Conservation (phyloP, 2,329 filamentous ascomycete species). For the Drechslerella dactyloides region DNA sequence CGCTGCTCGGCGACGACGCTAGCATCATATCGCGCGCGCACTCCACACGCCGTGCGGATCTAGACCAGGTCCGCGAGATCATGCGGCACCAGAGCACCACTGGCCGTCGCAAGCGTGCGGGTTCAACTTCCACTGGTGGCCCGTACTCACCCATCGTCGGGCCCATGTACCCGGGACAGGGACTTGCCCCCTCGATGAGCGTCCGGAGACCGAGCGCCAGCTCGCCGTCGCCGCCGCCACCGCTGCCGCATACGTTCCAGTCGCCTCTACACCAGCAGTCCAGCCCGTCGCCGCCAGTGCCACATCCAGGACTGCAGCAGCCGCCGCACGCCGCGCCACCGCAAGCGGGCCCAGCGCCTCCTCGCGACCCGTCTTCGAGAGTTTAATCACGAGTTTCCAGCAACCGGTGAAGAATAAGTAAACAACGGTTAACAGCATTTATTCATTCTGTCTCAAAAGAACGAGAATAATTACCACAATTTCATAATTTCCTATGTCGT, state of each 20-base stretch:
- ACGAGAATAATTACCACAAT: too few species aligned
- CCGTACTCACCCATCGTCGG: conserved; percentile 31
- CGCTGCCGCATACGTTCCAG: conserved; percentile 11
- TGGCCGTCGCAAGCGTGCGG: conserved; percentile 36
- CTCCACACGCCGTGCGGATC: conserved; percentile 29
- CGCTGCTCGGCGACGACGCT: conserved; percentile 60
- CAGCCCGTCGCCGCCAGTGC: conserved; percentile 7
- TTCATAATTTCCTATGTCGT: too few species aligned
- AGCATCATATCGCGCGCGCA: conserved; percentile 55
- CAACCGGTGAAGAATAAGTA: too few species aligned
- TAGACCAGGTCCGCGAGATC: conserved; percentile 48
- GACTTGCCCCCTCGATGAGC: conserved; percentile 6
- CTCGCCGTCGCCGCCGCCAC: conserved; percentile 17
- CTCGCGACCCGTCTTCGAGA: conserved; percentile 33
- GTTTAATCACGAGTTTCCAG: too few species aligned
- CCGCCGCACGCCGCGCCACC: conserved; percentile 3
- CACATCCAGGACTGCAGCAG: conserved; percentile 18
- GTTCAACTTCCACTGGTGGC: conserved; percentile 25
- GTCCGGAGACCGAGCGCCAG: conserved; percentile 32
- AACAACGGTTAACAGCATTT: too few species aligned
- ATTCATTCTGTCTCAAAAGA: too few species aligned
- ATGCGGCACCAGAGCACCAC: conserved; percentile 48
- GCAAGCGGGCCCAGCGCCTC: conserved; percentile 24
- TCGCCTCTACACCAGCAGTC: conserved; percentile 12
- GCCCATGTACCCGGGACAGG: conserved; percentile 30